phyloP scores from a whole-genome alignment of 768 basidiomycete genomes.

The Lactarius quietus region DNA sequence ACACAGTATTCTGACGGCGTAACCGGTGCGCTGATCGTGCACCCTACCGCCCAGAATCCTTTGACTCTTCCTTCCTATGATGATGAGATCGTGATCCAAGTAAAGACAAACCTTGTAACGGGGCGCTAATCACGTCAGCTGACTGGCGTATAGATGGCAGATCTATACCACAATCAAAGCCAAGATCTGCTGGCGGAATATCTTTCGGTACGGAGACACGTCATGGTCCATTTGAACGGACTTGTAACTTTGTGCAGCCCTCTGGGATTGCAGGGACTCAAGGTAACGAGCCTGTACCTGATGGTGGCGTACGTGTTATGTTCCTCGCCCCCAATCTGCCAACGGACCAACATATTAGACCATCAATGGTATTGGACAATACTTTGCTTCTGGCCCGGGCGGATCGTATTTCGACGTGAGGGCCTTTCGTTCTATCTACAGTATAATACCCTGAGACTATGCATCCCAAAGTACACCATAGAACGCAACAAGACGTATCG shows the following conservation, averaged over 20 bases:
- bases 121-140: not conserved
- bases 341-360: slow-evolving; percentile 22
- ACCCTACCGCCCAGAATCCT: slow-evolving; percentile 37
- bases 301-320: slow-evolving; percentile 27
- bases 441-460: slow-evolving; percentile 21
- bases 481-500: slow-evolving; percentile 40
- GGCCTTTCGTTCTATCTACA: too few species aligned
- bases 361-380: slow-evolving; percentile 37
- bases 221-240: not conserved
- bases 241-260: slow-evolving; percentile 25
- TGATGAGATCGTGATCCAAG: slow-evolving; percentile 35
- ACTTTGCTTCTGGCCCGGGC: too few species aligned
- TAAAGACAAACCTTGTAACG: not conserved
- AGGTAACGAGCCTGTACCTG: too few species aligned
- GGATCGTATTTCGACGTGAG: too few species aligned
- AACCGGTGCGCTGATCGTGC: slow-evolving; percentile 46
- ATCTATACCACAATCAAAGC: slow-evolving; percentile 34
- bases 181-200: slow-evolving; percentile 28
- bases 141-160: slow-evolving; percentile 35
- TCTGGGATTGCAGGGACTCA: slow-evolving; percentile 33
- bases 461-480: slow-evolving; percentile 34
- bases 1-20: slow-evolving; percentile 48
- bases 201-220: slow-evolving; percentile 28
- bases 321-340: not conserved
- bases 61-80: slow-evolving; percentile 37